These are phyloP conservation scores for Morella rubra DNA, from an alignment of 306 rosid genomes.

Conservation along the genomic window DNA sequence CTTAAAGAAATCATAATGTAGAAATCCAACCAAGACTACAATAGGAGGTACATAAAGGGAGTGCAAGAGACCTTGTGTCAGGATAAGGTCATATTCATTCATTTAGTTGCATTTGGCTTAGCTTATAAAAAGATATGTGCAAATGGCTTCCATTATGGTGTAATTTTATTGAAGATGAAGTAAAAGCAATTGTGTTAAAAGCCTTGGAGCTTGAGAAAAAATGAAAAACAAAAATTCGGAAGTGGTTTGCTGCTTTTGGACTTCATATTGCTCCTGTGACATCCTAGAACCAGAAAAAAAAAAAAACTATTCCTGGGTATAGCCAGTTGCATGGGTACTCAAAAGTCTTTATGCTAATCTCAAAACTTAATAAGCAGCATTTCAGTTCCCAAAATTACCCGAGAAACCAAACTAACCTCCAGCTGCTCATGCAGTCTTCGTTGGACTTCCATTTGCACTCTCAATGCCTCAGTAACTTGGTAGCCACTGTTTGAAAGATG, in stretches of 20 bases:
- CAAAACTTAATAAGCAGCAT: neutral
- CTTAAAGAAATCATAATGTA: neutral
- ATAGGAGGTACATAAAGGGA: neutral
- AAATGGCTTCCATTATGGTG: neutral
- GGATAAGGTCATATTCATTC: neutral
- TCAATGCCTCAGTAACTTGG: slow-evolving; percentile 62
- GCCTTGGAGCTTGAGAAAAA: neutral
- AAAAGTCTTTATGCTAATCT: slow-evolving; percentile 7
- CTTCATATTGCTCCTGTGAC: neutral
- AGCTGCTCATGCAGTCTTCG: slow-evolving; percentile 61
- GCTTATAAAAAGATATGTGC: neutral
- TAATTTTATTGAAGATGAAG: neutral
- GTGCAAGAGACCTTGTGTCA: neutral
- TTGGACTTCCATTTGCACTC: slow-evolving; percentile 68
- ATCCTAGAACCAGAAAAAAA: too few species aligned
- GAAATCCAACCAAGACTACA: neutral
- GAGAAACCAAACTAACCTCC: slow-evolving; percentile 42
- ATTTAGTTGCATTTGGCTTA: neutral
- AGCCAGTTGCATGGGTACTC: neutral
- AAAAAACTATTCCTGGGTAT: neutral
- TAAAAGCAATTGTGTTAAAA: neutral
- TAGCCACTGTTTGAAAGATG: slow-evolving; percentile 39
- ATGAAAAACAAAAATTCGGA: neutral
- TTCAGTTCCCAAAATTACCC: neutral
- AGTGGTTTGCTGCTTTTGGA: neutral